Evolutionary conservation across 495 filamentous ascomycete genomes (phyloP).

Genomic region (Trichoderma reesei): DNA sequence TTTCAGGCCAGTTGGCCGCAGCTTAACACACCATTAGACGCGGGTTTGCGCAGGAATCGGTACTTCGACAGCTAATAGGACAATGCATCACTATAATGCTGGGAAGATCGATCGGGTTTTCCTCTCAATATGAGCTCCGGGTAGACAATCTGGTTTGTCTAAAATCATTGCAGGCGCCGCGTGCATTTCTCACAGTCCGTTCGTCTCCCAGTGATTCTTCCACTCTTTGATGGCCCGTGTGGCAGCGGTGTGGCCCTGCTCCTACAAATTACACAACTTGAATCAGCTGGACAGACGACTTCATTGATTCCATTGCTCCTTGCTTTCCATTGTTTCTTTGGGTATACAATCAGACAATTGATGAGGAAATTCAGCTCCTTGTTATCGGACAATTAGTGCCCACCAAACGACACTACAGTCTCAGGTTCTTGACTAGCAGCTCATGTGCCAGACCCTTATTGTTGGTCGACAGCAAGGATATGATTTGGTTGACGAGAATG

Average conservation of each 20-base stretch:
- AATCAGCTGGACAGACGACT: too few species aligned
- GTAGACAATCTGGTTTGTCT: conserved; percentile 1
- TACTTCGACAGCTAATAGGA: background rate
- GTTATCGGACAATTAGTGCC: too few species aligned
- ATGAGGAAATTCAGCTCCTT: too few species aligned
- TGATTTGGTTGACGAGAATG: background rate
- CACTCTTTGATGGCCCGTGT: too few species aligned
- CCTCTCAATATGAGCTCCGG: background rate
- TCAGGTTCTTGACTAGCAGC: background rate
- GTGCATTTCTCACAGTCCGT: background rate
- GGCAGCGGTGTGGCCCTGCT: too few species aligned
- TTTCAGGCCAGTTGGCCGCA: background rate
- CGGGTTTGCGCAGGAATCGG: conserved; percentile 4
- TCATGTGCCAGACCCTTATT: background rate
- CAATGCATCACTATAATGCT: conserved; percentile 3
- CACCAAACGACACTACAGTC: background rate
- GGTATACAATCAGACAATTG: too few species aligned
- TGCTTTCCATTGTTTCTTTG: too few species aligned
- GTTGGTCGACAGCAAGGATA: background rate
- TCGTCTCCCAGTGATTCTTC: background rate
- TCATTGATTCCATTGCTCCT: too few species aligned
- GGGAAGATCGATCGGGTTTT: background rate
- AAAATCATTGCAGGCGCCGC: background rate
- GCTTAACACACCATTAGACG: background rate
- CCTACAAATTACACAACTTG: too few species aligned